phyloP scores from a whole-genome alignment of 805 yeast genomes.

The Candida lessepsii region DNA sequence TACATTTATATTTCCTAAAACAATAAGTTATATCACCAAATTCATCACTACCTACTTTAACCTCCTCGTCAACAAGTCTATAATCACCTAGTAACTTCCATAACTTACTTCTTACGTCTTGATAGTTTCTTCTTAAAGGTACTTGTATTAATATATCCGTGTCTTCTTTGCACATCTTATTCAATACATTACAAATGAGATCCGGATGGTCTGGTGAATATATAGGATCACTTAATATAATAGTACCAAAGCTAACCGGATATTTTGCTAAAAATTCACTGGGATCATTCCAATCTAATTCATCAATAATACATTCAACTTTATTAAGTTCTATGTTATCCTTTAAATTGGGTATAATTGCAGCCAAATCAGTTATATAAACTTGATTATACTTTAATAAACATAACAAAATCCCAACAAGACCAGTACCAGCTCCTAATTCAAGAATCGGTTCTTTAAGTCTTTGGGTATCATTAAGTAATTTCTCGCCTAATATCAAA shows the following conservation, averaged over 20 bases:
- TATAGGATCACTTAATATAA: constrained; percentile 84
- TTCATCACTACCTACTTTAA: constrained; percentile 76
- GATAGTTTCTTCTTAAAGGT: constrained; percentile 70
- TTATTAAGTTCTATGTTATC: constrained; percentile 59
- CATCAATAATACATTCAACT: constrained; percentile 14
- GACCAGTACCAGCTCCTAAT: constrained; percentile 95
- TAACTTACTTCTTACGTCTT: constrained; percentile 57
- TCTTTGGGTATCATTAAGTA: constrained; percentile 31
- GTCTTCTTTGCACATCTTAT: constrained; percentile 37
- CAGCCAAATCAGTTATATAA: constrained; percentile 73
- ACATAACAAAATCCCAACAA: constrained; percentile 73
- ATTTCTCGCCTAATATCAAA: constrained; percentile 57
- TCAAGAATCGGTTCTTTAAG: constrained; percentile 50
- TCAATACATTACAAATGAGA: constrained; percentile 64
- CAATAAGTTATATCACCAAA: constrained; percentile 71
- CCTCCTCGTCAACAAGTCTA: constrained; percentile 32
- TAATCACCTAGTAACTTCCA: constrained; percentile 54
- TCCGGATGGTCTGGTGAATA: constrained; percentile 81
- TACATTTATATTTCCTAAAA: constrained; percentile 31
- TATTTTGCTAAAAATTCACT: constrained; percentile 25
- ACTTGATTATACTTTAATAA: constrained; percentile 47
- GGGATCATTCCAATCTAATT: constrained; percentile 80
- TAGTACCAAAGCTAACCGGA: constrained; percentile 48
- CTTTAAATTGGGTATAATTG: constrained; percentile 66
- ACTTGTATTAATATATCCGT: constrained; percentile 65